Base-by-base conservation (phyloP, 345 rosid genomes). In the Arabis hirsuta region DNA sequence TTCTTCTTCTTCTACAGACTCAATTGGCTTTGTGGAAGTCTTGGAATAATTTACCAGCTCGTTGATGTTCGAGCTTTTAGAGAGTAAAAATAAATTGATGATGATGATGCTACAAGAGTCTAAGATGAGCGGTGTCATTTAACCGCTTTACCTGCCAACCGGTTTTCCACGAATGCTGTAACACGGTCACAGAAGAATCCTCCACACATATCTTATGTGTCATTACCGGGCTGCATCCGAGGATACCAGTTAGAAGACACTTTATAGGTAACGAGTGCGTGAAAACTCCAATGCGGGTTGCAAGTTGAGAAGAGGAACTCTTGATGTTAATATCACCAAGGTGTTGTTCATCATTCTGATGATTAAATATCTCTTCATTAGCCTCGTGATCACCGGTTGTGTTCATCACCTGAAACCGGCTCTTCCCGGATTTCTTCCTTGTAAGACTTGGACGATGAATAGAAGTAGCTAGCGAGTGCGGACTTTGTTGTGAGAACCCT, bases 121-220 rank as follows among this genome's bases (percentile, higher is more conserved):
- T 87, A 44, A 95, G 87, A 80, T 95, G 96, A 55, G 96, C 85
- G 14, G 92, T 88, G 74, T 95, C 99, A 62, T 95, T 95, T 73
- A 91, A 59, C 66, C 96, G 85, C 81, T 91, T 95, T 46, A 95
- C 84, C 87, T 91, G 97, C 99, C 99, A 95, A 20, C 99, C 99
- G 3, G 87, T 84, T 84, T 66, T 86, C 90, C 91, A 88, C 0
- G 97, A 91, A 79, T 95, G 96, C 57, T 86, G 96, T 46, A 95
- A 79, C 64, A 91, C 90, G 0, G 97, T 91, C 72, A 91, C 97
- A 0, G 97, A 91, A 14, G 99, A 95, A 82, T 95, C 99, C 42
- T 91, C 96, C 59, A 91, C 82, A 55, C 93, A 87, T 64, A 95
- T 81, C 83, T 83, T 95, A 61, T 82, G 90, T 8, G 89, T 79